Base-by-base conservation (phyloP, 2,329 filamentous ascomycete genomes). In the Arthrobotrys conoides region DNA sequence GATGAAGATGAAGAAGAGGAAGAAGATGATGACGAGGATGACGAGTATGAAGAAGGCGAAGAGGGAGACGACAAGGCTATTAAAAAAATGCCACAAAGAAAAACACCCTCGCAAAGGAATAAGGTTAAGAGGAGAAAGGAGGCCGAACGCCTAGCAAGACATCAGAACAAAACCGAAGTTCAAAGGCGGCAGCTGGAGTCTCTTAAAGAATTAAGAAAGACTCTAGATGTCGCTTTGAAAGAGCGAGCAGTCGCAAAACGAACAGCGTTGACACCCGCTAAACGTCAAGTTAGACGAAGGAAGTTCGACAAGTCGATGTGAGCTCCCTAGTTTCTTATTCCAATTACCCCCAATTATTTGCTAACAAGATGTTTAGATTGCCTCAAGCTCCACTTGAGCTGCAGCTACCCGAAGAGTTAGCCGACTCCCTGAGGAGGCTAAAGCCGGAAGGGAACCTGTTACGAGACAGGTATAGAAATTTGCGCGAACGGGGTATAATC, bases 381-480 rank as follows among this genome's bases (percentile, higher is more conserved):
- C 81, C 81, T 20, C 79, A 73, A 36, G 80, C 78, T n/a, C 81
- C 80, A 0, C 86, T 98, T 82, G 90, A 97, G 85, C 84, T 97
- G 82, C 88, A 97, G 79, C 85, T 97, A 79, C 89, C 93, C 48
- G 90, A 98, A 85, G 90, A 99, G 86, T 85, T 96, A 83, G 88
- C 97, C 85, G 89, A 97, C 83, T 91, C 93, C 63, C 85, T 97
- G 83, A 85, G 96, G 83, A 85, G 94, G 83, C 85, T 97, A 81
- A 97, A 95, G 85, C 96, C 96, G 0, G 96, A 99, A 85, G 96
- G 96, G n/a, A 98, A 97, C 83, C 86, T 97, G 46, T 87, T 99
- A 81, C 93, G 93, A 81, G 96, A 99, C 83, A 89, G 96, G 64
- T 98, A 97, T 87, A 88, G 96, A 80, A 98, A 90, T 84, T 87